These are phyloP conservation scores for Rutidosis leptorrhynchoides DNA, from an alignment of 129 eudicot species.

Conservation along the genomic window DNA sequence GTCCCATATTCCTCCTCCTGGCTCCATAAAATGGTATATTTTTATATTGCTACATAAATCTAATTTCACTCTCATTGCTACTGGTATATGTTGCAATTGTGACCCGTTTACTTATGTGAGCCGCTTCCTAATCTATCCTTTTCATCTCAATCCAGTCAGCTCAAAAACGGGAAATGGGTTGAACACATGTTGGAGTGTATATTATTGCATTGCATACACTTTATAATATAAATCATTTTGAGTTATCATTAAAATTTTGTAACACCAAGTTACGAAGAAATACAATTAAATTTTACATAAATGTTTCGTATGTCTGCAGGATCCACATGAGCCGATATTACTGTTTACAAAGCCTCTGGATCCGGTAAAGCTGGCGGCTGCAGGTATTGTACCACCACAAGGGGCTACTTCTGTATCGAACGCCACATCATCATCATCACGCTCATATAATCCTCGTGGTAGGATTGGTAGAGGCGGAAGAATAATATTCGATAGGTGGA, in stretches of 20 bases:
- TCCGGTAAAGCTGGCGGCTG: slow-evolving; percentile 71
- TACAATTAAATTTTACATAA: neutral
- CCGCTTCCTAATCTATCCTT: neutral
- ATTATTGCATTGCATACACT: neutral
- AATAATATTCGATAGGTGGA: slow-evolving; percentile 84
- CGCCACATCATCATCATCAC: slow-evolving; percentile 34
- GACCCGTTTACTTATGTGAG: slow-evolving; percentile 4
- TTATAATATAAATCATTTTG: too few relatives aligned
- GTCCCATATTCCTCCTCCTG: slow-evolving; percentile 42
- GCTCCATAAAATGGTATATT: slow-evolving; percentile 77
- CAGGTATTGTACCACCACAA: slow-evolving; percentile 72
- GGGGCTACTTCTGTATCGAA: slow-evolving; percentile 35
- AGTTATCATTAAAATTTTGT: too few relatives aligned
- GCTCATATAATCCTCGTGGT: slow-evolving; percentile 44
- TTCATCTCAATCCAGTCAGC: neutral
- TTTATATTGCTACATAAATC: neutral
- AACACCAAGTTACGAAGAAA: too few relatives aligned
- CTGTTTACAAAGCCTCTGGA: slow-evolving; percentile 78
- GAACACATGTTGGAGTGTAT: neutral
- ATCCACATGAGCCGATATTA: slow-evolving; percentile 77
- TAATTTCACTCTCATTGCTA: slow-evolving; percentile 17
- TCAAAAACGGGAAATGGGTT: neutral
- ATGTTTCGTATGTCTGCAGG: slow-evolving; percentile 45
- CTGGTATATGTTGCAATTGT: neutral
- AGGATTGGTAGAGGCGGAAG: slow-evolving; percentile 94